Conservation (phyloP, 2,329 filamentous ascomycete species). For the Ascocoryne sarcoides region DNA sequence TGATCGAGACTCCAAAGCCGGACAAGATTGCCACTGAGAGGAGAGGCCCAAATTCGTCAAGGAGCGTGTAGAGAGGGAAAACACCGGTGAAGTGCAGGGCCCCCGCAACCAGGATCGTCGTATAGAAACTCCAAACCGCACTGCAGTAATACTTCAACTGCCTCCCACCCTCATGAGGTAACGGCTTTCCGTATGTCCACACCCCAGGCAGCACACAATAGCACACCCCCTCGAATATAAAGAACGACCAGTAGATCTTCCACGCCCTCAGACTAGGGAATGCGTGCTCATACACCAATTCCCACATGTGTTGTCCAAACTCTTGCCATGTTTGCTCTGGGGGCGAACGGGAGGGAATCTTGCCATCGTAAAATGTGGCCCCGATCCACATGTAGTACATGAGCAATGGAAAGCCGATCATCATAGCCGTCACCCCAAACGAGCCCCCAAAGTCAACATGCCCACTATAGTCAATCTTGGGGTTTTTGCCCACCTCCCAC, state of each 20-base stretch:
- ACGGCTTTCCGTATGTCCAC: conserved; percentile 77
- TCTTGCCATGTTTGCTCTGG: conserved; percentile 56
- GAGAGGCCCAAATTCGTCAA: conserved; percentile 91
- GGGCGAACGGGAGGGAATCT: conserved; percentile 58
- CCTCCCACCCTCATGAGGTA: conserved; percentile 73
- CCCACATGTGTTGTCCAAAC: conserved; percentile 62
- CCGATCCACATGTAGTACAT: conserved; percentile 99
- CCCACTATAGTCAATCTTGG: conserved; percentile 54
- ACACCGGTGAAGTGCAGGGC: conserved; percentile 70
- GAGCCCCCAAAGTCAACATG: conserved; percentile 82
- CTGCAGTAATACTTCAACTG: conserved; percentile 94
- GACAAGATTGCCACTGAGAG: conserved; percentile 90
- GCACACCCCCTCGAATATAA: conserved; percentile 72
- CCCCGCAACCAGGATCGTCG: conserved; percentile 65
- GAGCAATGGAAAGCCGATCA: conserved; percentile 84
- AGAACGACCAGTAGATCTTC: conserved; percentile 91
- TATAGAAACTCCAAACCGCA: conserved; percentile 77
- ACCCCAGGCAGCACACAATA: conserved; percentile 86
- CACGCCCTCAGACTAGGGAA: conserved; percentile 78
- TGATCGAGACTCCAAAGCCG: conserved; percentile 72
- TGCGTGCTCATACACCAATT: conserved; percentile 72
- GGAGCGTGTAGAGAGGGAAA: conserved; percentile 83
- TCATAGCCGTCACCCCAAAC: conserved; percentile 70
- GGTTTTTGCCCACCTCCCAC: conserved; percentile 51
- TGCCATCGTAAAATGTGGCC: conserved; percentile 82